These are phyloP conservation scores for Fallopia convolvulus DNA, from an alignment of 148 eudicot species.

Conservation along the genomic window DNA sequence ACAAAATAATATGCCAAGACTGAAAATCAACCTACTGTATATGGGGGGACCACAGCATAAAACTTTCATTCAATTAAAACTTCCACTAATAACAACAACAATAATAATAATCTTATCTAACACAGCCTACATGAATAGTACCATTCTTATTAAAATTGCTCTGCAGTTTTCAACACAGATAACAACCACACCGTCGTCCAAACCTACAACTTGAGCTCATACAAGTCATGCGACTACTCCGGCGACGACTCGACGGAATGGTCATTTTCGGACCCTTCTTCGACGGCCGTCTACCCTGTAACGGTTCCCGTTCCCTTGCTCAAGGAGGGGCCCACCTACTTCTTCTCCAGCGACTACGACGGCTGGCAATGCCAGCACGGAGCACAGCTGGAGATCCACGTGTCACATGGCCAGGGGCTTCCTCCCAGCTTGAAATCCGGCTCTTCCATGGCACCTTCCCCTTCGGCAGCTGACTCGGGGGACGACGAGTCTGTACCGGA, in stretches of 20 bases:
- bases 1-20: not conserved
- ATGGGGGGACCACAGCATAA: not conserved
- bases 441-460: constrained; percentile 30
- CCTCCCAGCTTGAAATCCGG: constrained; percentile 45
- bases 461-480: constrained; percentile 35
- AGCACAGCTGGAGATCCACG: constrained; percentile 54
- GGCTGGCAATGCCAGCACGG: constrained; percentile 78
- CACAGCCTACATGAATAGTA: not conserved
- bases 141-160: too few relatives aligned
- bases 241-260: constrained; percentile 45
- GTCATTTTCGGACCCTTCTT: constrained; percentile 52
- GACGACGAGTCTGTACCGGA: constrained; percentile 52
- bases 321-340: constrained; percentile 59
- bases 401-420: constrained; percentile 67
- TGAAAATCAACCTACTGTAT: not conserved
- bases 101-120: not conserved
- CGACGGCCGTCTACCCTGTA: constrained; percentile 33
- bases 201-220: constrained; percentile 55
- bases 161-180: constrained; percentile 77
- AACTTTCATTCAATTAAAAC: not conserved
- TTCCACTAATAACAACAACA: not conserved
- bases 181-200: constrained; percentile 72
- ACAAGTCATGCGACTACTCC: constrained; percentile 46
- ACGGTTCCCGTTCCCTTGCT: constrained; percentile 51
- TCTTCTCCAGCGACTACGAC: constrained; percentile 85